These are phyloP conservation scores for Dendryphion nanum DNA, from an alignment of 2,329 filamentous ascomycete genomes.

Conservation along the genomic window DNA sequence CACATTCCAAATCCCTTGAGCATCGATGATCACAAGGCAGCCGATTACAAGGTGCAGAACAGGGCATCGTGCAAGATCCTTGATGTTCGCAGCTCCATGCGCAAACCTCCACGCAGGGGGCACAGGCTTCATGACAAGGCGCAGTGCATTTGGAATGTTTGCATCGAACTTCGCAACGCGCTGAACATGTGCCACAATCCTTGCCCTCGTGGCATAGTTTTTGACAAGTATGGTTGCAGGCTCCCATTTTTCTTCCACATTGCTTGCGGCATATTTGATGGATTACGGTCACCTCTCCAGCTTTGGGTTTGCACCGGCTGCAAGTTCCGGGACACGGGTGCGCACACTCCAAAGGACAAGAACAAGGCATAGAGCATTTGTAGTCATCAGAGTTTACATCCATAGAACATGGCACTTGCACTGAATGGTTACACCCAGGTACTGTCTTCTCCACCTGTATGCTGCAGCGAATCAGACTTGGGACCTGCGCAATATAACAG, in stretches of 20 bases:
- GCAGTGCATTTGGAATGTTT: constrained; percentile 57
- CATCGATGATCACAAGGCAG: constrained; percentile 65
- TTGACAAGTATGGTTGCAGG: constrained; percentile 58
- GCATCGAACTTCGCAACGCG: constrained; percentile 54
- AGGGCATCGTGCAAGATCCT: constrained; percentile 49
- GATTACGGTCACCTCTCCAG: not conserved
- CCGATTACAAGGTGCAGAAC: constrained; percentile 66
- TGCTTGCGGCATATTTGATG: constrained; percentile 41
- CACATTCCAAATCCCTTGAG: constrained; percentile 52
- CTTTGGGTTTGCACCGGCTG: not conserved
- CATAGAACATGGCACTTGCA: constrained; percentile 7
- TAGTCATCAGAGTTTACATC: constrained; percentile 5
- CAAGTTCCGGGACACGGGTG: constrained; percentile 9
- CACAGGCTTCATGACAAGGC: constrained; percentile 59
- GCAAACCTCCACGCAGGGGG: constrained; percentile 56
- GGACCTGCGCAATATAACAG: constrained; percentile 8
- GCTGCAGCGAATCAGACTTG: constrained; percentile 5
- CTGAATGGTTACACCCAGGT: constrained; percentile 1
- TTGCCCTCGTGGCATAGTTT: constrained; percentile 52
- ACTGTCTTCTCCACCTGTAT: constrained; percentile 5
- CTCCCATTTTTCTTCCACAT: constrained; percentile 53
- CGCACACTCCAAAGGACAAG: constrained; percentile 8
- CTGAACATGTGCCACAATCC: constrained; percentile 49
- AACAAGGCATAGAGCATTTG: constrained; percentile 8
- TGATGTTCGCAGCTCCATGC: constrained; percentile 28